Conservation (phyloP, 441 rosid genomes). For the Croton laevigatus region DNA sequence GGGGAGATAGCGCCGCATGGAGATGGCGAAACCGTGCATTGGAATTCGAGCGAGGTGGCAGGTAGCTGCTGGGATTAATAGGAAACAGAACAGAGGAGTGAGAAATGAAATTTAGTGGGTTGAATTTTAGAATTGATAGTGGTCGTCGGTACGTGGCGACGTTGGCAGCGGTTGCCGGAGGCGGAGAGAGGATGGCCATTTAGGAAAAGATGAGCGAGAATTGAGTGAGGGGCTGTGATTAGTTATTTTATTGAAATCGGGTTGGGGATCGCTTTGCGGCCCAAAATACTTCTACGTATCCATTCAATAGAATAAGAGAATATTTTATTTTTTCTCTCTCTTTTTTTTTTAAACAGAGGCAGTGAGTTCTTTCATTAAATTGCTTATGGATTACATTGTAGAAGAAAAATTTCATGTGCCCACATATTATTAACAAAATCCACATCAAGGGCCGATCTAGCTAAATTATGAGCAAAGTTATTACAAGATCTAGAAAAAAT, state of each 20-base stretch:
- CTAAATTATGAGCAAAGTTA: too few relatives aligned
- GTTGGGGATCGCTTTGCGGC: not conserved
- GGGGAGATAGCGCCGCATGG: constrained; percentile 42
- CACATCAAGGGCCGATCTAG: too few relatives aligned
- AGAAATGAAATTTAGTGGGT: constrained; percentile 3
- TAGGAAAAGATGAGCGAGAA: not conserved
- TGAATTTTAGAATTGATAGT: constrained; percentile 9
- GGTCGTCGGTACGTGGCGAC: not conserved
- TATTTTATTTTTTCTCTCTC: too few relatives aligned
- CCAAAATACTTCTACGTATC: too few relatives aligned
- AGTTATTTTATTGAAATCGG: not conserved
- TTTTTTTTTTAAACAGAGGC: too few relatives aligned
- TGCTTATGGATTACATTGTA: too few relatives aligned
- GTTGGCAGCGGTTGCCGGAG: constrained; percentile 4
- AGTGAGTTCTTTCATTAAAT: too few relatives aligned
- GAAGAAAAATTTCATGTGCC: too few relatives aligned
- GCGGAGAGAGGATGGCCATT: constrained; percentile 25
- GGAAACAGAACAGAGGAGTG: constrained; percentile 5
- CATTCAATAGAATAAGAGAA: too few relatives aligned
- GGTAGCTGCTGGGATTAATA: constrained; percentile 11
- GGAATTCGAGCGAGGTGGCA: constrained; percentile 8
- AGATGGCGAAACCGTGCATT: constrained; percentile 20
- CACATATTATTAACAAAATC: too few relatives aligned
- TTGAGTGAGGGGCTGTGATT: not conserved
- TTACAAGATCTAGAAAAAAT: too few relatives aligned